Conservation (phyloP, 441 rosid genomes). For the Cnidoscolus chayamansa region DNA sequence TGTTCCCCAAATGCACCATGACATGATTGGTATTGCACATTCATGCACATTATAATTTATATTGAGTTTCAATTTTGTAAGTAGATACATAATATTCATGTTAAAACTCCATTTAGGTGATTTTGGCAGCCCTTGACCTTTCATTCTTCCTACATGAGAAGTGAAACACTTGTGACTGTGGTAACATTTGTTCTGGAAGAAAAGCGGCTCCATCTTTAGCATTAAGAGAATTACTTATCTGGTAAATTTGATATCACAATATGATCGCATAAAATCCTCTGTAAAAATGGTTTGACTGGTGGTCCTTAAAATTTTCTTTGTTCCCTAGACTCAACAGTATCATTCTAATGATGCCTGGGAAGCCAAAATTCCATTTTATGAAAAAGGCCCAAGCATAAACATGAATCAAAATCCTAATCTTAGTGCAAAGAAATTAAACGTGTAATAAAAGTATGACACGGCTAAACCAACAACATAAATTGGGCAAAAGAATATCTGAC, state of each 20-base stretch:
- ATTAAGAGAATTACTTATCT: too few species aligned
- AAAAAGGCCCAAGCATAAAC: background rate
- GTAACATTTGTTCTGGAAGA: background rate
- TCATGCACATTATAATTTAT: background rate
- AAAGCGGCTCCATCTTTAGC: background rate
- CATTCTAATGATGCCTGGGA: too few species aligned
- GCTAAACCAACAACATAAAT: background rate
- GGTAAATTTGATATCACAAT: too few species aligned
- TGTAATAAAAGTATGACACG: background rate
- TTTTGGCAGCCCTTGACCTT: background rate
- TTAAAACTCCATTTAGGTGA: background rate
- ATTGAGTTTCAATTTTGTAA: background rate
- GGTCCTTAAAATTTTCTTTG: too few species aligned
- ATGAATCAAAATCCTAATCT: background rate
- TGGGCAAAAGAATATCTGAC: slow-evolving; percentile 39
- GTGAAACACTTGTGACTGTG: background rate
- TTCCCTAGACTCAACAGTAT: too few species aligned
- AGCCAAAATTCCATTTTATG: too few species aligned
- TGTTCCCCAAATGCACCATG: background rate
- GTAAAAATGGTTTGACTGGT: too few species aligned
- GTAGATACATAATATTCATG: background rate
- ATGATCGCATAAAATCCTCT: too few species aligned
- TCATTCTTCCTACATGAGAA: background rate
- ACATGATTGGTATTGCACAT: background rate
- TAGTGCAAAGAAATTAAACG: slow-evolving; percentile 6